Evolutionary conservation across 2,329 filamentous ascomycete genomes (phyloP).

Genomic region (Cercospora citrullina): DNA sequence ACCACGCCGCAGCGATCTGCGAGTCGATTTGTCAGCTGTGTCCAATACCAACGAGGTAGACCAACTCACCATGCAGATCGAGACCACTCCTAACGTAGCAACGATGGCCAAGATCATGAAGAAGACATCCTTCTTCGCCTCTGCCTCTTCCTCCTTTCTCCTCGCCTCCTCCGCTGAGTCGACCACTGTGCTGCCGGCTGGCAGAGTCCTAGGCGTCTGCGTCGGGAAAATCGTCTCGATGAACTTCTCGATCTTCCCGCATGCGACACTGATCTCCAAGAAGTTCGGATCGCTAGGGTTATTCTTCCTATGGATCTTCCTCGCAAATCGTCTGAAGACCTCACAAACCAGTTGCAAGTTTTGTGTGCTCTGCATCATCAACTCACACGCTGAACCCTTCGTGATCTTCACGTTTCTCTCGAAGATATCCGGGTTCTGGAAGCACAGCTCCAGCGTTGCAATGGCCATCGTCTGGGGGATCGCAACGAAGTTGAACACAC

Average conservation of each 20-base stretch:
- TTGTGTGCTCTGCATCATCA: slow-evolving; percentile 92
- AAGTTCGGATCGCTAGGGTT: slow-evolving; percentile 90
- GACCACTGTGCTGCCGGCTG: slow-evolving; percentile 34
- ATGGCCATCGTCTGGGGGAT: slow-evolving; percentile 98
- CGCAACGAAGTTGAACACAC: slow-evolving; percentile 97
- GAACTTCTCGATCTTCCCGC: slow-evolving; percentile 93
- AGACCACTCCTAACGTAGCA: slow-evolving; percentile 68
- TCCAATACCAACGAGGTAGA: neutral
- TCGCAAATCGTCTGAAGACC: slow-evolving; percentile 74
- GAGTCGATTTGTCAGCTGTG: slow-evolving; percentile 14
- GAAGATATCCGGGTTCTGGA: slow-evolving; percentile 86
- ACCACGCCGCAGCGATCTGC: slow-evolving; percentile 75
- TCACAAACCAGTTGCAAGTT: slow-evolving; percentile 80
- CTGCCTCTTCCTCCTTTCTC: slow-evolving; percentile 53
- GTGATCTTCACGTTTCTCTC: slow-evolving; percentile 92
- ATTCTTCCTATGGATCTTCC: slow-evolving; percentile 89
- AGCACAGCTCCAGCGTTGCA: slow-evolving; percentile 86
- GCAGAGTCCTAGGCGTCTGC: slow-evolving; percentile 65
- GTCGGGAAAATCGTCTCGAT: slow-evolving; percentile 90
- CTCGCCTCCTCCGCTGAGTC: slow-evolving; percentile 58
- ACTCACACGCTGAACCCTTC: slow-evolving; percentile 85
- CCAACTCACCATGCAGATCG: slow-evolving; percentile 72
- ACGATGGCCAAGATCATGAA: slow-evolving; percentile 69
- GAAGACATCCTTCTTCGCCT: slow-evolving; percentile 56
- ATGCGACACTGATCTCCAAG: slow-evolving; percentile 85